Base-by-base conservation (phyloP, 108 stramenopile species). In the Skeletonema tropicum region DNA sequence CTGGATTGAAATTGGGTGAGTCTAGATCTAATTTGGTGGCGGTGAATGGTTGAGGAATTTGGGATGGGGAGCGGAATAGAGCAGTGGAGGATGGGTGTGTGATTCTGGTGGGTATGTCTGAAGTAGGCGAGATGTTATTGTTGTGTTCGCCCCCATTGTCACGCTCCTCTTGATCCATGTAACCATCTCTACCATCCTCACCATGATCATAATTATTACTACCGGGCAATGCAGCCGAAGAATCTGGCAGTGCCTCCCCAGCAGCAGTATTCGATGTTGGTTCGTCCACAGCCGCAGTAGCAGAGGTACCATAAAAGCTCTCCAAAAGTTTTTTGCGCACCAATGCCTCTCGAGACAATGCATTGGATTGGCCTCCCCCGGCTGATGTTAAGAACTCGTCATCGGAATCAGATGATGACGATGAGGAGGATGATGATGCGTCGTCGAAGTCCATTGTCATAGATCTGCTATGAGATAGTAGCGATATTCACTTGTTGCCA, bases 271-370 rank as follows among this genome's bases (percentile, higher is more conserved):
- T 30, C 41, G 57, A 57, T 29, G 26, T 1, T 29, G 26, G 26
- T 29, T 39, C 75, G 13, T 55, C 80, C 17, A 66, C 42, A 39
- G 66, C 79, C 23, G 77, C 74, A 13, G 83, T n/a, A n/a, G n/a
- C n/a, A n/a, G n/a, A 68, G n/a, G 82, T 80, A 17, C 94, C 94
- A 66, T 95, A 95, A 68, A 95, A 95, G 74, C 86, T 92, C 65
- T 95, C 94, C 59, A 95, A 55, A 10, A 95, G 69, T 68, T 95
- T 95, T 49, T 91, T 90, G 17, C 94, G 89, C 41, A 95, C 83
- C 71, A 93, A 70, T 12, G 94, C 92, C 63, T 95, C 94, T 7
- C 94, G 89, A 70, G 90, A 89, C 17, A 65, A 64, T 2, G 41
- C 30, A 31, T 67, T 68, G 52, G 33, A 26, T 10, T 70, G 67